A percentile compares a stretch with the other conserved stretches of the same genome.
Conservation (phyloP, 2,329 filamentous ascomycete genomes). For the Cytospora leucostoma region DNA sequence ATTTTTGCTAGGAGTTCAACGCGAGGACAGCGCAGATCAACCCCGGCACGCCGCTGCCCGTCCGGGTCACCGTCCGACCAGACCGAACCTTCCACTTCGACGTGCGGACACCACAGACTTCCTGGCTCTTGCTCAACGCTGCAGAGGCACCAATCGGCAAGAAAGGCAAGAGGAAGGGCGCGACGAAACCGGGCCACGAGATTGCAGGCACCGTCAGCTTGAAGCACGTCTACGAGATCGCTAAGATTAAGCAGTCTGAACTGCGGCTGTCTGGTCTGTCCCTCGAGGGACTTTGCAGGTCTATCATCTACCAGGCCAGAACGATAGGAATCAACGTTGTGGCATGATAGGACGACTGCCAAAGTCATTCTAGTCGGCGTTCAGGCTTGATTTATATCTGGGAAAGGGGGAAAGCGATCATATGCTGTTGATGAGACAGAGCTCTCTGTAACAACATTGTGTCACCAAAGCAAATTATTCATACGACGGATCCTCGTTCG, state of each 20-base stretch:
- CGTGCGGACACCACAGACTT: constrained; percentile 89
- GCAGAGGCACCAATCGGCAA: constrained; percentile 71
- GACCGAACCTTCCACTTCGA: constrained; percentile 95
- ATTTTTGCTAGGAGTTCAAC: constrained; percentile 80
- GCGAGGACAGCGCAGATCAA: constrained; percentile 84
- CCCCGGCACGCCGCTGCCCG: constrained; percentile 82
- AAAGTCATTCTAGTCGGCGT: constrained; percentile 20
- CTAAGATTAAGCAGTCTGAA: constrained; percentile 89
- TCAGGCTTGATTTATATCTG: constrained; percentile 24
- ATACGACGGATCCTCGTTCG: neutral
- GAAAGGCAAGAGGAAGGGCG: constrained; percentile 78
- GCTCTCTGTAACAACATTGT: constrained; percentile 14
- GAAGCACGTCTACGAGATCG: constrained; percentile 98
- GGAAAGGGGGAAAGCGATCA: constrained; percentile 9
- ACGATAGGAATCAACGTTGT: constrained; percentile 74
- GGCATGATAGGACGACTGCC: constrained; percentile 45
- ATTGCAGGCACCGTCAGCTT: constrained; percentile 82
- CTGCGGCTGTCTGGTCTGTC: constrained; percentile 70
- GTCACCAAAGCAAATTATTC: constrained; percentile 7
- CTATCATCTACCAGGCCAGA: constrained; percentile 73
- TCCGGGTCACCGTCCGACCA: constrained; percentile 85
- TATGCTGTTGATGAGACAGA: neutral
- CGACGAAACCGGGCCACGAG: constrained; percentile 73
- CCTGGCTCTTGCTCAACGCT: constrained; percentile 82
- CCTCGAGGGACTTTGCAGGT: constrained; percentile 70